A percentile compares a stretch with the other conserved stretches of the same genome.
phyloP scores from a whole-genome alignment of 768 basidiomycete species.

The Termitomyces sp. region DNA sequence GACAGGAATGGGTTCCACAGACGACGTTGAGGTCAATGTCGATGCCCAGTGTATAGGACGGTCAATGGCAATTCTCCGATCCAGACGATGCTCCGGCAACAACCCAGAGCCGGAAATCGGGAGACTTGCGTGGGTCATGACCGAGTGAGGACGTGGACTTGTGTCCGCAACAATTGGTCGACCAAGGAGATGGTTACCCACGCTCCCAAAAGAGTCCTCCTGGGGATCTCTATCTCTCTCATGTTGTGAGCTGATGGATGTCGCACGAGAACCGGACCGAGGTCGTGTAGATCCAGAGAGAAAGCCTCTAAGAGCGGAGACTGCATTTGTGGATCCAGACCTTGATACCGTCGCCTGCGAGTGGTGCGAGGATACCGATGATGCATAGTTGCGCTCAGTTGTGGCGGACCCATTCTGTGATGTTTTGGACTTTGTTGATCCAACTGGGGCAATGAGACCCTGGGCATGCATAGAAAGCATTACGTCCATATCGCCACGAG shows the following conservation, averaged over 20 bases:
- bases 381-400: slow-evolving; percentile 40
- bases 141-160: slow-evolving; percentile 24
- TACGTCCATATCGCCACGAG: slow-evolving; percentile 79
- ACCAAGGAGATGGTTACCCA: slow-evolving; percentile 52
- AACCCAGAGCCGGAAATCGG: slow-evolving; percentile 31
- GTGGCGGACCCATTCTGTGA: slow-evolving; percentile 22
- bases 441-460: slow-evolving; percentile 46
- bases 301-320: slow-evolving; percentile 60
- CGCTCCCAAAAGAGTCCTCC: slow-evolving; percentile 58
- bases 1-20: slow-evolving; percentile 3
- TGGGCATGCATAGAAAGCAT: slow-evolving; percentile 79
- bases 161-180: slow-evolving; percentile 37
- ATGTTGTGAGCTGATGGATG: slow-evolving; percentile 38
- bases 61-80: slow-evolving; percentile 32
- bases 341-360: slow-evolving; percentile 43
- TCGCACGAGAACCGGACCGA: slow-evolving; percentile 53
- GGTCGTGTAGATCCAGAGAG: slow-evolving; percentile 51
- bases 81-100: slow-evolving; percentile 30
- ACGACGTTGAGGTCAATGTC: slow-evolving; percentile 26
- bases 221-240: slow-evolving; percentile 31
- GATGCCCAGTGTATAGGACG: slow-evolving; percentile 15
- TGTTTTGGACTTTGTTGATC: slow-evolving; percentile 17
- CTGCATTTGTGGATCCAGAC: slow-evolving; percentile 37
- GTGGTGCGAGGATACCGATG: slow-evolving; percentile 44
- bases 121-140: slow-evolving; percentile 29